Base-by-base conservation (phyloP, 768 basidiomycete genomes). In the Albatrellus ellisii region DNA sequence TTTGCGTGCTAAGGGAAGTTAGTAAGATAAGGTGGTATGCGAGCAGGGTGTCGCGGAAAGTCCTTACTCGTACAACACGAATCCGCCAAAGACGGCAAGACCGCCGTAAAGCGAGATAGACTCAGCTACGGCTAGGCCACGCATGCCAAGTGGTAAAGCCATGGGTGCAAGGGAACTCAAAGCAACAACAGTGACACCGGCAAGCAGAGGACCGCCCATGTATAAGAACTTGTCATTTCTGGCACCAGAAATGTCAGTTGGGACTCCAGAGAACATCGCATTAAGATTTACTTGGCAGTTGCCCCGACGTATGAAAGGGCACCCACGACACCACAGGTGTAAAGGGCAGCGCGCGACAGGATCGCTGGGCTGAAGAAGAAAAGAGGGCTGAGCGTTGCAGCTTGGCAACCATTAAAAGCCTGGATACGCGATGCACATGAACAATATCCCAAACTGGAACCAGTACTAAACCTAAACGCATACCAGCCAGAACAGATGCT, bases 301-400 rank as follows among this genome's bases (percentile, higher is more conserved):
- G 88, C 87, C 17, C 89, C 89, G 18, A 94, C 70, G 56, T 88
- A 94, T 10, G 79, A 79, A 21, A 92, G 72, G 2, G 83, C 75
- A 4, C 86, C 87, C n/a, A 89, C 83, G 2, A 86, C 74, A 21
- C 87, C 87, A 27, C 77, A 71, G 0, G 89, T 91, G 61, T 94
- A 94, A 2, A 94, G 64, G 4, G 86, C 89, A 7, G 89, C 89
- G 24, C 89, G 77, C 14, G 81, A 80, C 38, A 94, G 70, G 48
- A 92, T 72, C 10, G 84, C 86, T 2, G 89, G 89, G 53, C 68
- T 79, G 35, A 90, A 59, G 70, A 92, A 90, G 65, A 88, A 89
- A n/a, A 94, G 58, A 2, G 89, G 89, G 47, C 81, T 83, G 31
- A 94, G 66, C 2, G 84, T 86, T 6, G 85, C 81, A 6, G 85